A percentile compares a stretch with the other conserved stretches of the same genome.
Evolutionary conservation across 2,329 filamentous ascomycete genomes (phyloP).

Genomic region (Zopfia rhizophila): DNA sequence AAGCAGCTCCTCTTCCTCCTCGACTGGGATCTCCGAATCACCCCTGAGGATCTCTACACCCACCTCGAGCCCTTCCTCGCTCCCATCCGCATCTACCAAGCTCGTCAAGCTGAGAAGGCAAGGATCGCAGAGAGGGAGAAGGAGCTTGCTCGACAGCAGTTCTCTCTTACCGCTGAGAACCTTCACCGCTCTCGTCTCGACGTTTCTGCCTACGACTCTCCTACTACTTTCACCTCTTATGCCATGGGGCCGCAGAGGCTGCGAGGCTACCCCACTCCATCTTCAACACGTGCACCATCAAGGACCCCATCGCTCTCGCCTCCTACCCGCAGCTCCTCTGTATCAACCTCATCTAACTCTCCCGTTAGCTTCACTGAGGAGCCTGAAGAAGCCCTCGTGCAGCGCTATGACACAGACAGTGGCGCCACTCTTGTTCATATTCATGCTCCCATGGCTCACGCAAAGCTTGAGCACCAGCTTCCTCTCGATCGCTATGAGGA

Average conservation of each 20-base stretch:
- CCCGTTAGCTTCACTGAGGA: conserved; percentile 48
- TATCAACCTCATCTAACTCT: conserved; percentile 45
- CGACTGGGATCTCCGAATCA: conserved; percentile 92
- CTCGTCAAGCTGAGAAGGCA: conserved; percentile 65
- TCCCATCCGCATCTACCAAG: conserved; percentile 75
- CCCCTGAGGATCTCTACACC: conserved; percentile 83
- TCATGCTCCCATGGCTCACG: conserved; percentile 40
- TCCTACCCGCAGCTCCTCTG: conserved; percentile 54
- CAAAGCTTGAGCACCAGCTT: conserved; percentile 47
- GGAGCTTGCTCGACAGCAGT: conserved; percentile 51
- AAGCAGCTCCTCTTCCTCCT: conserved; percentile 95
- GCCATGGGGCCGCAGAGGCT: conserved; percentile 35
- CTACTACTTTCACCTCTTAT: conserved; percentile 47
- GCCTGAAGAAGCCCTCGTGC: conserved; percentile 42
- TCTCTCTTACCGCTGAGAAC: conserved; percentile 54
- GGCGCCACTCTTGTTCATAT: conserved; percentile 58
- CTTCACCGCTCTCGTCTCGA: conserved; percentile 43
- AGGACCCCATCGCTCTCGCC: conserved; percentile 62
- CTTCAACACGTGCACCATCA: conserved; percentile 51
- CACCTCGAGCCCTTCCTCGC: conserved; percentile 90
- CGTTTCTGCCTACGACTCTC: conserved; percentile 47
- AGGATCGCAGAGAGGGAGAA: conserved; percentile 57
- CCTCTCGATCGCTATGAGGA: conserved; percentile 47
- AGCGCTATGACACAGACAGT: conserved; percentile 56
- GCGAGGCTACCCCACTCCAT: conserved; percentile 39